phyloP scores from a whole-genome alignment of 2,329 filamentous ascomycete species.

The Colletotrichum liaoningense region DNA sequence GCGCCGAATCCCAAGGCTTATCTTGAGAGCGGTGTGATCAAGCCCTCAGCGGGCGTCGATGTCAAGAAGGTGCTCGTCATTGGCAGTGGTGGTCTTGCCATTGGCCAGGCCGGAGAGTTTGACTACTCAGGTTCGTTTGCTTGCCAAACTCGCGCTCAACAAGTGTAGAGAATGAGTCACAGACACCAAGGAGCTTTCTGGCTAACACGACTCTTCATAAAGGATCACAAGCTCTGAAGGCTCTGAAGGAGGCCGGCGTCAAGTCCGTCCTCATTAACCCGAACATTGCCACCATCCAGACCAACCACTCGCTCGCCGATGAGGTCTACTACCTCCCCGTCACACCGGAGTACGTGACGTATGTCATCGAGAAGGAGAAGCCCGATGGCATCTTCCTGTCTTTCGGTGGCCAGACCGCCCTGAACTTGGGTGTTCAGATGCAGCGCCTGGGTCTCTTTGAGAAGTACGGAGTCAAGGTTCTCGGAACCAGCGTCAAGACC shows the following conservation, averaged over 20 bases:
- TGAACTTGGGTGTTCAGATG: constrained; percentile 98
- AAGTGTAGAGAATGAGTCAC: constrained; percentile 29
- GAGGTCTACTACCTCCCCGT: constrained; percentile 99
- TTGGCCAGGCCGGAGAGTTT: constrained; percentile 98
- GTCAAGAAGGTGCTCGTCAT: constrained; percentile 98
- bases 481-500: constrained; percentile 94
- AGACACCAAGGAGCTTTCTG: background rate
- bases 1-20: constrained; percentile 89
- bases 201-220: constrained; percentile 40
- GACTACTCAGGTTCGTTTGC: constrained; percentile 89
- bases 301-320: constrained; percentile 93
- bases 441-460: constrained; percentile 95
- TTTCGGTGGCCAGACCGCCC: constrained; percentile 95
- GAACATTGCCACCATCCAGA: constrained; percentile 98
- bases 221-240: constrained; percentile 97
- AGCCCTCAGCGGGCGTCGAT: constrained; percentile 81
- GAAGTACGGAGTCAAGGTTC: constrained; percentile 93
- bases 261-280: constrained; percentile 95
- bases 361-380: constrained; percentile 95
- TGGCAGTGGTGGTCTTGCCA: constrained; percentile 93
- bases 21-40: constrained; percentile 87
- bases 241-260: constrained; percentile 94
- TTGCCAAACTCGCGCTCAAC: background rate
- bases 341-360: constrained; percentile 96
- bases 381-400: constrained; percentile 98